phyloP scores from a whole-genome alignment of 176 grass and related monocot genomes.

The Stipa capillata region DNA sequence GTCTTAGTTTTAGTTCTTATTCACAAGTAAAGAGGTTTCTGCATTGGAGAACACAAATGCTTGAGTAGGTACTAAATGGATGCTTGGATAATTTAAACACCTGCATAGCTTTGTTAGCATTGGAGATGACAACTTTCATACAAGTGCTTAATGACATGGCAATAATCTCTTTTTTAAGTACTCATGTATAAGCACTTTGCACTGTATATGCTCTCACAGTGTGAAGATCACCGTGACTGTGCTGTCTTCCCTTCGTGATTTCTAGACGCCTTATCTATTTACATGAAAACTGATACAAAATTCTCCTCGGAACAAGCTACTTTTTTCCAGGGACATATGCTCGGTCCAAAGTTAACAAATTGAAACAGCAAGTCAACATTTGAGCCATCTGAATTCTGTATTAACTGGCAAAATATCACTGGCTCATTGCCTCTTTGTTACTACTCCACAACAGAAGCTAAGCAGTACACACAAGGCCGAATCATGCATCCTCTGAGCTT shows the following conservation, averaged over 20 bases:
- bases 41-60: no score
- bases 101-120: no score
- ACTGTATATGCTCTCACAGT: no score
- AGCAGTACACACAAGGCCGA: background rate
- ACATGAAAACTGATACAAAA: background rate
- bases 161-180: no score
- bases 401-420: background rate
- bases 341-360: background rate
- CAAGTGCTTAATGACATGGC: no score
- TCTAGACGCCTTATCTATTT: background rate
- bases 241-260: background rate
- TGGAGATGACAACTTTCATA: no score
- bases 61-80: no score
- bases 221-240: background rate
- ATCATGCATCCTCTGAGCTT: background rate
- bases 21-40: no score
- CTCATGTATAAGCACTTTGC: no score
- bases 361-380: background rate
- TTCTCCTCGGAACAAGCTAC: background rate
- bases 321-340: background rate
- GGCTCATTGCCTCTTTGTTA: background rate
- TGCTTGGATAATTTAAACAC: no score
- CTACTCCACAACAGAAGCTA: background rate
- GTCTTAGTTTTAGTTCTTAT: no score
- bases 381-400: background rate